A percentile compares a stretch with the other conserved stretches of the same genome.
These are phyloP conservation scores for Termitomyces sp. DNA, from an alignment of 768 basidiomycete species.

Conservation along the genomic window DNA sequence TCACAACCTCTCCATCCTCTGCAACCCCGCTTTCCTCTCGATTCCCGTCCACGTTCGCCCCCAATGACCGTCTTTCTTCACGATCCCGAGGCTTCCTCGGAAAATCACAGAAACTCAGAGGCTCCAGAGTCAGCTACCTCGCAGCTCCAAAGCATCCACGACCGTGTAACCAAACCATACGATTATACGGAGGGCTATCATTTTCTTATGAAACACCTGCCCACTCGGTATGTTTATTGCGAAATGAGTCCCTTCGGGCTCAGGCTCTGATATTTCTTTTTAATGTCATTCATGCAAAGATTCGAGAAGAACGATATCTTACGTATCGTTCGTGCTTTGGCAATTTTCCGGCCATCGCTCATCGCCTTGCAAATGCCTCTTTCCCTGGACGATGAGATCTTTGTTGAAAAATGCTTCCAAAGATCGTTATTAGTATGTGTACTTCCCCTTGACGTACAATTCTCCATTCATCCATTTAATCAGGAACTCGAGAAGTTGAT, in stretches of 20 bases:
- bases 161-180: constrained; percentile 73
- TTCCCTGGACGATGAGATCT: constrained; percentile 93
- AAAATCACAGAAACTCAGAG: constrained; percentile 13
- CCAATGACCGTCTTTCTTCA: constrained; percentile 31
- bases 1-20: constrained; percentile 36
- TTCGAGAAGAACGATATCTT: constrained; percentile 97
- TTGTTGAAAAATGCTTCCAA: constrained; percentile 95
- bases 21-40: constrained; percentile 52
- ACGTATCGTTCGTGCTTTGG: constrained; percentile 90
- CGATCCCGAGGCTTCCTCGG: constrained; percentile 21
- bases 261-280: constrained; percentile 30
- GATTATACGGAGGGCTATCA: constrained; percentile 98
- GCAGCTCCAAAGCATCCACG: constrained; percentile 55
- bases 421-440: constrained; percentile 76
- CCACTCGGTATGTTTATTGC: constrained; percentile 62
- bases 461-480: constrained; percentile 5
- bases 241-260: constrained; percentile 41
- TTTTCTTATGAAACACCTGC: constrained; percentile 92
- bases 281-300: constrained; percentile 36
- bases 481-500: constrained; percentile 97
- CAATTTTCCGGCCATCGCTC: constrained; percentile 93
- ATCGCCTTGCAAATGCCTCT: constrained; percentile 98
- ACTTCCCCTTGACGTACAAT: constrained; percentile 10
- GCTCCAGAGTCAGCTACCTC: constrained; percentile 28
- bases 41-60: constrained; percentile 38